These are phyloP conservation scores for Echium plantagineum DNA, from an alignment of 257 asterid genomes.

Conservation along the genomic window DNA sequence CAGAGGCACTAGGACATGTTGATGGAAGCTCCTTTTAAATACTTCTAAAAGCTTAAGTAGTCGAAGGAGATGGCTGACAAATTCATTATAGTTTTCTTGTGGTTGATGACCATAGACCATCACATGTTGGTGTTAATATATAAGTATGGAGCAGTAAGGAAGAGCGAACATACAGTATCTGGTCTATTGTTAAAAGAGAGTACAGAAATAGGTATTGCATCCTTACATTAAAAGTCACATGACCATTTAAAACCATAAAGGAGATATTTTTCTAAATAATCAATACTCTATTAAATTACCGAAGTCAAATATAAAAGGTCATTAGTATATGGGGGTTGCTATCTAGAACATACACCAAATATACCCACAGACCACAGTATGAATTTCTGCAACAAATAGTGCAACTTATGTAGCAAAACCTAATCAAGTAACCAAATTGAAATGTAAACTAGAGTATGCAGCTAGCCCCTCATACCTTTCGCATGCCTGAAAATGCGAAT, in stretches of 20 bases:
- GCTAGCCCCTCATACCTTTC: slow-evolving; percentile 40
- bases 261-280: no score
- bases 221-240: not conserved
- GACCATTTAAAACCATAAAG: not conserved
- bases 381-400: not conserved
- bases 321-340: no score
- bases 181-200: not conserved
- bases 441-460: not conserved
- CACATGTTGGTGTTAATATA: no score
- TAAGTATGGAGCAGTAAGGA: not conserved
- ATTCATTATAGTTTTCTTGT: not conserved
- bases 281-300: no score
- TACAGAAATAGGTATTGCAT: no score
- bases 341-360: no score
- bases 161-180: not conserved
- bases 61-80: not conserved
- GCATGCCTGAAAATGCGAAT: slow-evolving; percentile 53
- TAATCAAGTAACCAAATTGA: not conserved
- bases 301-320: no score
- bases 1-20: no score
- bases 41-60: not conserved
- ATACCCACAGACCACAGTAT: not conserved
- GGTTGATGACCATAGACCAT: no score
- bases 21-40: not conserved
- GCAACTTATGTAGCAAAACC: not conserved